Conservation (phyloP, 768 basidiomycete genomes). For the Russula earlei region DNA sequence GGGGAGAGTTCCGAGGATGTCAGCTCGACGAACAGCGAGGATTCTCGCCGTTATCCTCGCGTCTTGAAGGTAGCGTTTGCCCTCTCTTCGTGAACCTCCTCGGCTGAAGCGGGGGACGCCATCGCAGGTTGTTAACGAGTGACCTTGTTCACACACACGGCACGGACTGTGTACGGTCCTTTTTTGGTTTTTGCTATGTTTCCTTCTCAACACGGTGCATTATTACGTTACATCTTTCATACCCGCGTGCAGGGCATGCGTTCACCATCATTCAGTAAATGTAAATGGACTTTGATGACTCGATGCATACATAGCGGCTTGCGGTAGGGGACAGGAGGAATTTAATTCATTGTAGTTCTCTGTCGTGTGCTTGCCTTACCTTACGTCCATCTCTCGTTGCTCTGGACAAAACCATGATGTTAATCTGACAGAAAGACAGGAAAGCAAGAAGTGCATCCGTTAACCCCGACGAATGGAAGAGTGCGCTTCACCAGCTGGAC, state of each 20-base stretch:
- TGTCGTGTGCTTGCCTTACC: no score
- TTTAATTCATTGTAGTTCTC: no score
- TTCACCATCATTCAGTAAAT: neutral
- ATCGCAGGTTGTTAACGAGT: constrained; percentile 16
- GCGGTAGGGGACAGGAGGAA: no score
- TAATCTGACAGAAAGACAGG: no score
- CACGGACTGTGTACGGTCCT: neutral
- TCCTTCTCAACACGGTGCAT: neutral
- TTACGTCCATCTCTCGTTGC: no score
- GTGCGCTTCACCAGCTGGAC: no score
- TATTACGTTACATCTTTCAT: neutral
- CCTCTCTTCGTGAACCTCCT: neutral
- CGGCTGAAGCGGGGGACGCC: neutral
- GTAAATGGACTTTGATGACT: neutral
- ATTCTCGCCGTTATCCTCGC: neutral
- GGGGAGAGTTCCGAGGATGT: neutral
- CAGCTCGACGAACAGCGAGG: no score
- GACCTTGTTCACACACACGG: neutral
- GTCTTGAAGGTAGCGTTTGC: constrained; percentile 8
- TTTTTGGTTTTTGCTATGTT: neutral
- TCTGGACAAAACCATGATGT: no score
- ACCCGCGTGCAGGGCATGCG: neutral
- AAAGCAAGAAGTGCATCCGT: no score
- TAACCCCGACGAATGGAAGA: no score
- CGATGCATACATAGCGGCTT: no score